Evolutionary conservation across 495 filamentous ascomycete genomes (phyloP), one percentile per base, ranked within the genome.

Genomic region (Tetracladium setigerum): DNA sequence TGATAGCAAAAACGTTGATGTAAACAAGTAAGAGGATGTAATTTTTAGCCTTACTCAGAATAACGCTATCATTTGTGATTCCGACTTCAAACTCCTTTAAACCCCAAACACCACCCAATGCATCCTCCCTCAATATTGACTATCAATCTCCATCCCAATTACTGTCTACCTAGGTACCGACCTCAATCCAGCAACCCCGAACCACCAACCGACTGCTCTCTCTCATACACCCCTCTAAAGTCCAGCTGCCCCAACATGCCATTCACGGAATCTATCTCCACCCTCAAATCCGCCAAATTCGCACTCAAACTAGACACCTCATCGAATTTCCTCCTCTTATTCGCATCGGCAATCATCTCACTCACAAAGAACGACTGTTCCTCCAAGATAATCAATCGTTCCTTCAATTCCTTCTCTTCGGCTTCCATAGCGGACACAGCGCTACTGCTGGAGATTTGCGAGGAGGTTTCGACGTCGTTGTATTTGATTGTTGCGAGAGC

Each of bases 281-380:
- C 73, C 32, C 81, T 84, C 38, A 98, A 63, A 61, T 98, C 92
- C 44, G 89, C 85, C 22, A 91, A 59, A 61, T 95, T 98, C 57
- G 79, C 71, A 15, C 80, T 78, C 46, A 98, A 67, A 22, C 82
- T 84, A 47, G 76, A 76, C 1, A 94, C 87, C 62, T 98, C 92
- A 60, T 98, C 92, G 49, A 95, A 95, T 53, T 84, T 82, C 44
- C 92, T 74, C 30, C 82, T 75, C 49, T 81, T 85, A 42, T 83
- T 84, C 3, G 92, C 91, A 38, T 85, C 82, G 5, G 72, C 80
- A 39, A 97, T 76, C 89, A 96, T 96, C 54, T 87, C 83, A 14
- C 80, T 76, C 0, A 98, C 89, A 58, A 97, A 77, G 59, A 95
- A 96, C 59, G 80, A 79, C 64, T 98, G 92, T 61, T 98, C 92